phyloP scores from a whole-genome alignment of 257 asterid species.

The Osmanthus fragrans region DNA sequence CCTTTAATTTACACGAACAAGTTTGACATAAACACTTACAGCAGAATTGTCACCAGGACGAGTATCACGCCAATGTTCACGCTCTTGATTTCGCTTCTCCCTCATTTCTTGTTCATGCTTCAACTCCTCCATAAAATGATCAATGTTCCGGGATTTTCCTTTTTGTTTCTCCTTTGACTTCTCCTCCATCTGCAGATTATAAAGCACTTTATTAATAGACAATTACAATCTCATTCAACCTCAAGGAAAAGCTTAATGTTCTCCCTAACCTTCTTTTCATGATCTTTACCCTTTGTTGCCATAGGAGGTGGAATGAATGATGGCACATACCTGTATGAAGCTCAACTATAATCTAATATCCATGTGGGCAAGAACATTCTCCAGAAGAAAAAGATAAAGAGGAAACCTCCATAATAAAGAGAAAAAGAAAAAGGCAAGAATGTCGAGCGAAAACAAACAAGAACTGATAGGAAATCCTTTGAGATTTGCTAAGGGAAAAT shows the following conservation, averaged over 20 bases:
- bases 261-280: conserved; percentile 71
- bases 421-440: background rate
- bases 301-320: conserved; percentile 92
- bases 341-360: conserved; percentile 55
- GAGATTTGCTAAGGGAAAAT: conserved; percentile 2
- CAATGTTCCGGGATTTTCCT: conserved; percentile 83
- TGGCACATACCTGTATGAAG: conserved; percentile 92
- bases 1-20: conserved; percentile 2
- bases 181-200: conserved; percentile 69
- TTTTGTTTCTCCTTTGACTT: conserved; percentile 84
- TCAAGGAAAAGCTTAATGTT: conserved; percentile 16
- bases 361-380: conserved; percentile 18
- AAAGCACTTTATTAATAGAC: conserved; percentile 17
- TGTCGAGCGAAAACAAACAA: background rate
- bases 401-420: conserved; percentile 3
- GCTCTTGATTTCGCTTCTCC: conserved; percentile 90
- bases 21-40: conserved; percentile 42
- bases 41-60: conserved; percentile 63
- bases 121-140: conserved; percentile 95
- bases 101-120: conserved; percentile 91
- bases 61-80: conserved; percentile 75
- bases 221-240: background rate
- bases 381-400: background rate
- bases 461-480: background rate
- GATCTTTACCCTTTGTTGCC: conserved; percentile 83